Evolutionary conservation across 306 rosid species (phyloP).

Genomic region (Glycine tomentella): DNA sequence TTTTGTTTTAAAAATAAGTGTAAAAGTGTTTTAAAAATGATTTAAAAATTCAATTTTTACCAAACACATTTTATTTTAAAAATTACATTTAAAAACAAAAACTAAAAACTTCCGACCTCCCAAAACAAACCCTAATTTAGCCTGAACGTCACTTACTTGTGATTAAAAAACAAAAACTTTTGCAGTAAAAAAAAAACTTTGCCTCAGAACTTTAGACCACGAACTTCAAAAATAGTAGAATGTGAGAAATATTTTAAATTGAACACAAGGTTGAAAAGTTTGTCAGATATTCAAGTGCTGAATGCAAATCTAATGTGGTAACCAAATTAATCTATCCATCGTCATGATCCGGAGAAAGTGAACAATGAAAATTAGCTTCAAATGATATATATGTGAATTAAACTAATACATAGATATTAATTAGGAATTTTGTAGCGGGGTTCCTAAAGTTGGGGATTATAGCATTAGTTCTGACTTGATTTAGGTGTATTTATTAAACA

Average conservation of each 20-base stretch:
- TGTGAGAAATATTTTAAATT: background rate
- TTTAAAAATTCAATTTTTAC: too few species aligned
- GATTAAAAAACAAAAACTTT: background rate
- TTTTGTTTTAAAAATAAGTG: too few species aligned
- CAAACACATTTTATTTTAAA: too few species aligned
- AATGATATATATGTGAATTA: background rate
- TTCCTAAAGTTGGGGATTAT: too few species aligned
- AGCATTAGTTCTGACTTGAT: too few species aligned
- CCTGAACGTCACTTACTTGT: background rate
- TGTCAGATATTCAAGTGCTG: background rate
- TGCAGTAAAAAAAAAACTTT: background rate
- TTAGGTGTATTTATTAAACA: too few species aligned
- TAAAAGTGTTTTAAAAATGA: too few species aligned
- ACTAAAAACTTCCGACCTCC: too few species aligned
- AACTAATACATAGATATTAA: background rate
- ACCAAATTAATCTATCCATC: background rate
- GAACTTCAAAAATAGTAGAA: background rate
- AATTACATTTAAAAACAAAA: too few species aligned
- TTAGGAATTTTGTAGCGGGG: too few species aligned
- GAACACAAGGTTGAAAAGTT: background rate
- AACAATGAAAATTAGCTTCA: background rate
- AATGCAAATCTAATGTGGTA: background rate
- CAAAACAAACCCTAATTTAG: background rate
- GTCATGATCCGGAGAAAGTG: background rate
- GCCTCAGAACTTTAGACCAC: background rate